A percentile compares a stretch with the other conserved stretches of the same genome.
Conservation (phyloP, 768 basidiomycete genomes). For the Scleroderma bovista region DNA sequence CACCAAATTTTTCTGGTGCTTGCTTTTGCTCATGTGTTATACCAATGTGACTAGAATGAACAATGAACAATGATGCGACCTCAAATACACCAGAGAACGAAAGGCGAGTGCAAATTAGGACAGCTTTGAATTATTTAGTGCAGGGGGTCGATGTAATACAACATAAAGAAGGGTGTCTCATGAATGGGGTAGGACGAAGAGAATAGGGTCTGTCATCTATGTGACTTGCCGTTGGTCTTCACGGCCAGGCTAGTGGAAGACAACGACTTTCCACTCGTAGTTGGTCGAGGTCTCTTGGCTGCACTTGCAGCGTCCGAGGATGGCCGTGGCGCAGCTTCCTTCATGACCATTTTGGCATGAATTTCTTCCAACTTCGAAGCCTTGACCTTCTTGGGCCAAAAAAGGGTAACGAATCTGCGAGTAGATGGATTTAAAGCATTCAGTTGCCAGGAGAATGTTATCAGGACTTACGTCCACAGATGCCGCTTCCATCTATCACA, state of each 20-base stretch:
- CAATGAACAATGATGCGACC: constrained; percentile 5
- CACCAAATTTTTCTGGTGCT: too few relatives aligned
- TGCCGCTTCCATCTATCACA: constrained; percentile 85
- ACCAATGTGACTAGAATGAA: not conserved
- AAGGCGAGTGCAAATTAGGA: constrained; percentile 21
- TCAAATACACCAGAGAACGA: constrained; percentile 19
- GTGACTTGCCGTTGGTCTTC: constrained; percentile 57
- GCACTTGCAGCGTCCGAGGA: constrained; percentile 41
- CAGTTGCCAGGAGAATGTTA: not conserved
- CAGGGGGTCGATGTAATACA: constrained; percentile 14
- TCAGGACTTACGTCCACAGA: constrained; percentile 84
- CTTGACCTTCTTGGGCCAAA: constrained; percentile 97
- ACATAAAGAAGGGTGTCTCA: constrained; percentile 9
- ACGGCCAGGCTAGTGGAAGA: constrained; percentile 38
- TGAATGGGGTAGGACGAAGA: constrained; percentile 3
- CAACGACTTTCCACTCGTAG: constrained; percentile 40
- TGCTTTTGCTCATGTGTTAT: not conserved
- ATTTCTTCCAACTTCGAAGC: constrained; percentile 92
- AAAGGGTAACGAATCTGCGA: constrained; percentile 83
- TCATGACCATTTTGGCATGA: constrained; percentile 93
- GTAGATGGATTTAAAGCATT: constrained; percentile 1
- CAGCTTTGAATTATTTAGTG: constrained; percentile 23
- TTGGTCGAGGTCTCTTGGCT: constrained; percentile 56
- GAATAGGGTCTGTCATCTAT: constrained; percentile 40
- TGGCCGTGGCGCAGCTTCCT: constrained; percentile 66